Evolutionary conservation across 2,329 filamentous ascomycete genomes (phyloP).

Genomic region (Phaeosphaeriaceae sp.): DNA sequence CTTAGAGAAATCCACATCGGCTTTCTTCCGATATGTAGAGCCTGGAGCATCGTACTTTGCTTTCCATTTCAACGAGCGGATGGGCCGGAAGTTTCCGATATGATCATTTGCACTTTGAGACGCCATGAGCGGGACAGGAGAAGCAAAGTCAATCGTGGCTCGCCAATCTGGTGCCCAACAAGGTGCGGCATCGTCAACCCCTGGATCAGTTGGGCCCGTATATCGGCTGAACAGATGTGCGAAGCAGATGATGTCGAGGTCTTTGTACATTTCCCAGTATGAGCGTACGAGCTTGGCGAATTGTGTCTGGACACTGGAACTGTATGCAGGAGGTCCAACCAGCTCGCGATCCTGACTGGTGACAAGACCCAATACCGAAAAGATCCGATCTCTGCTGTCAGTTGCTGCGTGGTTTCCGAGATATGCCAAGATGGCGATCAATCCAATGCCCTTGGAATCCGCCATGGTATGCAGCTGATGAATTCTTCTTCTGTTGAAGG

Average conservation of each 20-base stretch:
- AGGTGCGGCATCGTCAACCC: conserved; percentile 18
- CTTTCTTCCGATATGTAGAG: conserved; percentile 15
- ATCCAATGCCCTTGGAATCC: conserved; percentile 21
- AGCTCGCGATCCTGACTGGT: conserved; percentile 28
- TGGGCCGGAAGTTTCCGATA: conserved; percentile 40
- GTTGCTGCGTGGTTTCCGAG: conserved; percentile 37
- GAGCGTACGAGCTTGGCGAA: conserved; percentile 38
- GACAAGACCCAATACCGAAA: conserved; percentile 38
- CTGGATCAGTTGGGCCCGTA: conserved; percentile 19
- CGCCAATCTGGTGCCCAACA: conserved; percentile 39
- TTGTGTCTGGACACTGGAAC: conserved; percentile 16
- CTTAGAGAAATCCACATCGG: conserved; percentile 28
- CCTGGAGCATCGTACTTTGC: conserved; percentile 37
- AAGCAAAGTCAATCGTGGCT: conserved; percentile 28
- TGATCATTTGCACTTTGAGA: conserved; percentile 37
- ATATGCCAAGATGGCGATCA: conserved; percentile 38
- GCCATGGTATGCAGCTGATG: conserved; percentile 33
- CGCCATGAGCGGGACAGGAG: conserved; percentile 44
- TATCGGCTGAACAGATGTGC: conserved; percentile 36
- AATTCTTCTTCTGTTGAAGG: conserved; percentile 38
- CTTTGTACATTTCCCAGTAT: conserved; percentile 31
- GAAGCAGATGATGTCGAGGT: conserved; percentile 41
- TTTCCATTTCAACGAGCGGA: conserved; percentile 28
- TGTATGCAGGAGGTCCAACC: conserved; percentile 35
- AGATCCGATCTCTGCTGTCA: conserved; percentile 38